A percentile compares a stretch with the other conserved stretches of the same genome.
These are phyloP conservation scores for Citrus medica DNA, from an alignment of 345 rosid genomes.

Conservation along the genomic window DNA sequence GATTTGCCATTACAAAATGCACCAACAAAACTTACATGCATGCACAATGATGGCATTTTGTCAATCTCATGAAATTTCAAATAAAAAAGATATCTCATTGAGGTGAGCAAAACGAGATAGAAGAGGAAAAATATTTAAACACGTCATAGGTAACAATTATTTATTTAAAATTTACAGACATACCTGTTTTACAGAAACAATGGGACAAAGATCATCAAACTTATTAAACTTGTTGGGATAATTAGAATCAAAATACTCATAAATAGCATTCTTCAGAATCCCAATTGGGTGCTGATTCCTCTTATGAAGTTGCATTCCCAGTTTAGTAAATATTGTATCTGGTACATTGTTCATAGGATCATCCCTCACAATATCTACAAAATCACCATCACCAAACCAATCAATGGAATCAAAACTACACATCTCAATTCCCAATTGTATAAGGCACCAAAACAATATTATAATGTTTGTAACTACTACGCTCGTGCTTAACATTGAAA, in stretches of 20 bases:
- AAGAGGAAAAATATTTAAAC: background rate
- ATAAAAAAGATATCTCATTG: background rate
- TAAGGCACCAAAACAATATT: background rate
- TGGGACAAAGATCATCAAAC: constrained; percentile 84
- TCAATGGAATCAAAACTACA: background rate
- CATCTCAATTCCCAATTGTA: background rate
- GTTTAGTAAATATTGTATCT: constrained; percentile 73
- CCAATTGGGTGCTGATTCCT: constrained; percentile 83
- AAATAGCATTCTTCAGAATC: constrained; percentile 79
- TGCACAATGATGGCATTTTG: background rate
- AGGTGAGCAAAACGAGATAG: background rate
- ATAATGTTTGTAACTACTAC: background rate
- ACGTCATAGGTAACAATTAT: background rate
- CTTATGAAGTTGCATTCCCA: constrained; percentile 85
- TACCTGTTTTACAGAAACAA: constrained; percentile 85
- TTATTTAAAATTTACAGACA: background rate
- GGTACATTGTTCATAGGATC: constrained; percentile 95
- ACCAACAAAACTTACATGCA: background rate
- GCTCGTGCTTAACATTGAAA: background rate
- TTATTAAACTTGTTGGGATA: constrained; percentile 60
- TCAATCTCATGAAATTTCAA: background rate
- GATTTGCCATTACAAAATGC: constrained; percentile 3
- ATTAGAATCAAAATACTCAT: constrained; percentile 76
- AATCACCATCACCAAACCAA: constrained; percentile 6
- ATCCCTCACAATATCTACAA: constrained; percentile 86